Percentiles rank a stretch among this genome's conserved stretches.
These are phyloP conservation scores for Solanum dulcamara DNA, from an alignment of 257 asterid genomes.

Conservation along the genomic window DNA sequence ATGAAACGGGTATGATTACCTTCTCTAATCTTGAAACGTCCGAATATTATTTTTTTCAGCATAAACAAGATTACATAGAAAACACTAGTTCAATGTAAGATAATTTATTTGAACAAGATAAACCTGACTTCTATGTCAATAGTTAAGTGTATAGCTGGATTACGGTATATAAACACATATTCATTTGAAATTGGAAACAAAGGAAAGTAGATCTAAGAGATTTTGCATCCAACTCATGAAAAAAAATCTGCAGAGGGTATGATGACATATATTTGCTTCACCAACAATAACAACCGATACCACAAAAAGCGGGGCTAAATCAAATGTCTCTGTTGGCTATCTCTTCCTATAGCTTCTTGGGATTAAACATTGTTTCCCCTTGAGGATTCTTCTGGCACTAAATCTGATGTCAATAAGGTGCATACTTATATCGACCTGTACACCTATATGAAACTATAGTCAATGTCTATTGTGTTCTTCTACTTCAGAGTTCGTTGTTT, in stretches of 20 bases:
- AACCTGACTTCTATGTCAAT: background rate
- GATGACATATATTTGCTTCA: background rate
- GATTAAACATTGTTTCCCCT: background rate
- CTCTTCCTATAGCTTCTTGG: background rate
- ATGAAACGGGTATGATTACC: constrained; percentile 47
- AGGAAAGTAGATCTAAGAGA: background rate
- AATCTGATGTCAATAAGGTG: background rate
- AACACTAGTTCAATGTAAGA: background rate
- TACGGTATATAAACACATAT: background rate
- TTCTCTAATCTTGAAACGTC: background rate
- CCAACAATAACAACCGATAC: background rate
- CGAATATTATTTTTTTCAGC: background rate
- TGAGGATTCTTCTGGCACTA: background rate
- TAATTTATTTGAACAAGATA: background rate
- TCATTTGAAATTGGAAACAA: background rate
- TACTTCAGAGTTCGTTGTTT: background rate
- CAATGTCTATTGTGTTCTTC: background rate
- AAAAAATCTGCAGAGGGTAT: background rate
- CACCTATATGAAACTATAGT: background rate
- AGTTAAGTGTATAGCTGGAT: background rate
- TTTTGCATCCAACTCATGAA: background rate
- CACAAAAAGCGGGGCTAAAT: background rate
- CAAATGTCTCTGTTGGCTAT: background rate
- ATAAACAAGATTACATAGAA: background rate
- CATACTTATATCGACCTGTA: background rate